These are phyloP conservation scores for Trichomonas vaginalis DNA, from an alignment of 208 protist genomes.

Conservation along the genomic window DNA sequence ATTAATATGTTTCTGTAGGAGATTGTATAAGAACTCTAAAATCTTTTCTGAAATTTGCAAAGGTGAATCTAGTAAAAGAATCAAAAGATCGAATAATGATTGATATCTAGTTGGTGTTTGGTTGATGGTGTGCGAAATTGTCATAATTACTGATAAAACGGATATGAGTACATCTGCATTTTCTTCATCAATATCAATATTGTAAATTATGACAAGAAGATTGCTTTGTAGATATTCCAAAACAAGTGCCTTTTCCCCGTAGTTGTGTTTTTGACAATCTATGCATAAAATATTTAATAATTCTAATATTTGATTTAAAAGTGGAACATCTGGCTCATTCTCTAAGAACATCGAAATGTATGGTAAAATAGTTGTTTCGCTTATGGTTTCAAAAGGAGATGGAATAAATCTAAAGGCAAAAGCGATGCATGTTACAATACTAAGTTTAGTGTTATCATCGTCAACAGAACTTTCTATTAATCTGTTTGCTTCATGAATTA, in stretches of 20 bases:
- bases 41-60: not conserved
- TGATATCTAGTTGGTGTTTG: not conserved
- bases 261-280: not conserved
- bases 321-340: not conserved
- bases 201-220: not conserved
- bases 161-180: not conserved
- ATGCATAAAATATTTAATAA: not conserved
- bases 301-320: not conserved
- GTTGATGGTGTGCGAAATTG: not conserved
- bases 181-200: not conserved
- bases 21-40: not conserved
- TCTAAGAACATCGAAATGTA: not conserved
- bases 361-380: not conserved
- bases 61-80: not conserved
- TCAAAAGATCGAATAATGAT: not conserved
- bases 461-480: not conserved
- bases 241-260: not conserved
- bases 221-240: not conserved
- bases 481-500: not conserved
- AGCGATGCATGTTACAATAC: not conserved
- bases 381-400: not conserved
- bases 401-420: not conserved
- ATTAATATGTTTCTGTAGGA: not conserved
- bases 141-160: not conserved
- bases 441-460: not conserved